Evolutionary conservation across 495 filamentous ascomycete genomes (phyloP).

Genomic region (Lophiostoma macrostomum): DNA sequence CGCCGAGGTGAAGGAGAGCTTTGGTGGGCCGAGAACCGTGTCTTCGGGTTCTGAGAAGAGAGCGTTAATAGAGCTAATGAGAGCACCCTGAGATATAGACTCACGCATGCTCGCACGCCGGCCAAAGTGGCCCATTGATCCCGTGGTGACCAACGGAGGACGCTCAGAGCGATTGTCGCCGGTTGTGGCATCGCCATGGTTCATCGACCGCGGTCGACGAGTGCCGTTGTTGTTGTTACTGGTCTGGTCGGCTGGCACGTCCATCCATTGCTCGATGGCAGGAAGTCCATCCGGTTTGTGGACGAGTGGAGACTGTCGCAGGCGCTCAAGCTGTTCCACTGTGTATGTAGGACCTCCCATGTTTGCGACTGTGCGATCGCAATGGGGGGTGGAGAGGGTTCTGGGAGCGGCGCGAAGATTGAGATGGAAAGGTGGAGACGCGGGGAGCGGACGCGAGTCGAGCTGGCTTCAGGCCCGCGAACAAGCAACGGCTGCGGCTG

Average conservation of each 20-base stretch:
- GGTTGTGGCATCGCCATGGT: slow-evolving; percentile 5
- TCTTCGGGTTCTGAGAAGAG: slow-evolving; percentile 61
- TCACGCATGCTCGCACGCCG: slow-evolving; percentile 59
- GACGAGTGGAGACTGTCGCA: slow-evolving; percentile 82
- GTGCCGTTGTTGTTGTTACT: slow-evolving; percentile 4
- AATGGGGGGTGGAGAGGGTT: not conserved
- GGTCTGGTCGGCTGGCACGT: slow-evolving; percentile 39
- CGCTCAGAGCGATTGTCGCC: slow-evolving; percentile 24
- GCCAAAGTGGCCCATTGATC: slow-evolving; percentile 58
- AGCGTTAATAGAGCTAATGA: slow-evolving; percentile 4
- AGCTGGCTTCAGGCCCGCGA: too few species aligned
- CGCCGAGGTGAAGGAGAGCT: slow-evolving; percentile 80
- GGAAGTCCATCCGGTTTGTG: slow-evolving; percentile 77
- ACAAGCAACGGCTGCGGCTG: too few species aligned
- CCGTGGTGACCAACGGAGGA: slow-evolving; percentile 7
- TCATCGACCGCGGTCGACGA: slow-evolving; percentile 16
- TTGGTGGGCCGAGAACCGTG: slow-evolving; percentile 84
- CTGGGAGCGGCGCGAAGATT: not conserved
- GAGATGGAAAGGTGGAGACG: not conserved
- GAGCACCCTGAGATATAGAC: slow-evolving; percentile 19
- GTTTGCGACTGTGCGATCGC: not conserved
- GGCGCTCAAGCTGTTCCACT: slow-evolving; percentile 69
- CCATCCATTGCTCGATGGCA: slow-evolving; percentile 97
- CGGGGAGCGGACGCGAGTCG: not conserved
- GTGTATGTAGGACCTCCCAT: slow-evolving; percentile 57